These are phyloP conservation scores for Tinospora cordifolia DNA, from an alignment of 164 flowering plant species.

Conservation along the genomic window DNA sequence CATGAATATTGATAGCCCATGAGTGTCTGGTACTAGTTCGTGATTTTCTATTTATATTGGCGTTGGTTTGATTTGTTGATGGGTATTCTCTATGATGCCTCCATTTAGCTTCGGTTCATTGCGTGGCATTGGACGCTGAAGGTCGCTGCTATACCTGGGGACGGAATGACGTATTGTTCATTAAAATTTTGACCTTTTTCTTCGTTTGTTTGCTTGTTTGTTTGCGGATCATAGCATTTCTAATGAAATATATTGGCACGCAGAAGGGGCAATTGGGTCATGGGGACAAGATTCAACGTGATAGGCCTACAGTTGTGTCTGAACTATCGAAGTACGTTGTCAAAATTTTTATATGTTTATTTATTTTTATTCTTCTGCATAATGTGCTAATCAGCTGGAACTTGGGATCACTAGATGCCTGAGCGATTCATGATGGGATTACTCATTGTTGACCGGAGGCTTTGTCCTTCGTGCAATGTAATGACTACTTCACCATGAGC, in stretches of 20 bases:
- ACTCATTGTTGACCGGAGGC: neutral
- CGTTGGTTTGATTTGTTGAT: slow-evolving; percentile 7
- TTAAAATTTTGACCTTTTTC: neutral
- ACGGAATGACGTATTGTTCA: slow-evolving; percentile 64
- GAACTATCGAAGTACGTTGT: slow-evolving; percentile 62
- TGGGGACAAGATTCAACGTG: slow-evolving; percentile 77
- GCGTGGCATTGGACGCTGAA: slow-evolving; percentile 92
- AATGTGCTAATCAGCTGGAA: neutral
- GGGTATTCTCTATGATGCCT: slow-evolving; percentile 1
- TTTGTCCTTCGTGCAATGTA: neutral
- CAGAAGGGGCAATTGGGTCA: slow-evolving; percentile 98
- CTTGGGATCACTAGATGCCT: neutral
- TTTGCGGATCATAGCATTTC: neutral
- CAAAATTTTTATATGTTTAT: neutral
- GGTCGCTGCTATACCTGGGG: slow-evolving; percentile 99
- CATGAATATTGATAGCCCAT: neutral
- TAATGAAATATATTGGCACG: slow-evolving; percentile 14
- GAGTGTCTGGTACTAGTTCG: neutral
- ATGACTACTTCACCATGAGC: no score
- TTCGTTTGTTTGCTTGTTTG: neutral
- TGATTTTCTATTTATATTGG: neutral
- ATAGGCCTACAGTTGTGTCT: slow-evolving; percentile 86
- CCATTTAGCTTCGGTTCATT: slow-evolving; percentile 76
- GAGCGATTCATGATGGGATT: neutral
- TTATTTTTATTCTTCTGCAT: neutral